Conservation (phyloP, 2,329 filamentous ascomycete species). For the Purpureocillium takamizusanense region DNA sequence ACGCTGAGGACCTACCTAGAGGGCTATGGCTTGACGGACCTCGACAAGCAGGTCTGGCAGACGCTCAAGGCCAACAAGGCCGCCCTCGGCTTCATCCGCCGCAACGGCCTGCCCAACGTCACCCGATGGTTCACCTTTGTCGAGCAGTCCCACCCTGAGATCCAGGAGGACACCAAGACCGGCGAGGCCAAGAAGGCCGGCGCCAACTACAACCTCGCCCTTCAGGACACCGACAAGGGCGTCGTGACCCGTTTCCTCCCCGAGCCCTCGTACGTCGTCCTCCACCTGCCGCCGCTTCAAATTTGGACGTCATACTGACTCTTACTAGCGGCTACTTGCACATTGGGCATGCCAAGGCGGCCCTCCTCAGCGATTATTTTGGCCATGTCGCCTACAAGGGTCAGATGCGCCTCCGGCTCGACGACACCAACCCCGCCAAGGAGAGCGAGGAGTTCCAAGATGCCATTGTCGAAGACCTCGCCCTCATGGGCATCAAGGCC, state of each 20-base stretch:
- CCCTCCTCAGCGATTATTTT: conserved; percentile 92
- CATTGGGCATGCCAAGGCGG: conserved; percentile 92
- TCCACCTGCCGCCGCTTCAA: background rate
- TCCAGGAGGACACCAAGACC: conserved; percentile 59
- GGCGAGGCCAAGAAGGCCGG: conserved; percentile 70
- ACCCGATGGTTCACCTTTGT: conserved; percentile 82
- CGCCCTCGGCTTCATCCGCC: conserved; percentile 72
- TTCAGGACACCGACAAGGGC: conserved; percentile 76
- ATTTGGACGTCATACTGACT: conserved; percentile 5
- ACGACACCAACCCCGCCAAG: conserved; percentile 95
- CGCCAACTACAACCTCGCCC: conserved; percentile 79
- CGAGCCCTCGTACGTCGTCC: conserved; percentile 66
- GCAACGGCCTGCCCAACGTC: conserved; percentile 66
- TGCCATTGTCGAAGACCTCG: conserved; percentile 83
- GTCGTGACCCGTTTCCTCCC: conserved; percentile 90
- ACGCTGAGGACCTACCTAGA: conserved; percentile 79
- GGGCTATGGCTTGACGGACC: conserved; percentile 67
- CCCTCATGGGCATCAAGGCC: conserved; percentile 83
- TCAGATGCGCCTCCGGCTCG: conserved; percentile 83
- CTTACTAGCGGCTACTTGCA: conserved; percentile 66
- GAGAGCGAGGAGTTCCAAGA: conserved; percentile 97
- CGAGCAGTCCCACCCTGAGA: conserved; percentile 72
- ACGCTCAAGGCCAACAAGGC: conserved; percentile 76
- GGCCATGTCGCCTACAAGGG: conserved; percentile 89
- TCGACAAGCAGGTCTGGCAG: conserved; percentile 77